Evolutionary conservation across 2,329 filamentous ascomycete species (phyloP), one percentile per base, ranked within the genome.

Genomic region (Xylariales sp.): DNA sequence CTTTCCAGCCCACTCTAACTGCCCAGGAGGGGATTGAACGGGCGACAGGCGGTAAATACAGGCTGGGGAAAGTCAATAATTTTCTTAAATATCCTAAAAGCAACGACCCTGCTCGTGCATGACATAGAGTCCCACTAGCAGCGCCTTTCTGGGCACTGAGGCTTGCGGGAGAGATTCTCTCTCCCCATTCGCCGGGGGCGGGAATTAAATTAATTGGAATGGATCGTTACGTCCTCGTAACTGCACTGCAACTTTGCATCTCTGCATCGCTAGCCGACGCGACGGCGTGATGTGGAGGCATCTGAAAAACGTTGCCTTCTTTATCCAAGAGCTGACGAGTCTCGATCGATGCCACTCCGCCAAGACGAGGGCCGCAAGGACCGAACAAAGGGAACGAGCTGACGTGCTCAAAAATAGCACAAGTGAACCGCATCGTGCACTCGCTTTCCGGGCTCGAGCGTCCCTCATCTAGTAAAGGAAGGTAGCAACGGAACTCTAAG

Each of bases 11-110:
- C 71, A 71, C 62, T 65, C 64, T 58, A 23, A 50, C 49, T 16
- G 61, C 62, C 49, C 58, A 69, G 55, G 55, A 60, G 64, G 53
- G 55, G 68, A 64, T 69, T 71, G 69, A 69, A 70, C 66, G 60
- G 28, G 53, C 55, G 69, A 70, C 66, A 63, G 28, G 53, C 55
- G 60, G 60, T 45, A 64, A 45, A 58, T 54, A 43, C 36, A 59
- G 54, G 64, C 68, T 64, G 64, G 71, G 63, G 64, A 66, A 68
- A 67, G 65, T 68, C 69, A 71, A 69, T 70, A 71, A 70, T 71
- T 71, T 69, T 71, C 45, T 65, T 66, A 72, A 68, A 75, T 75
- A 75, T 76, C 72, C 74, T 75, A 75, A 76, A 75, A 73, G 73
- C 72, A 71, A 75, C 72, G 67, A 34, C 68, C 70, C 66, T 72